A percentile compares a stretch with the other conserved stretches of the same genome.
Evolutionary conservation across 2,329 filamentous ascomycete species (phyloP).

Genomic region (Coniochaeta sp.): DNA sequence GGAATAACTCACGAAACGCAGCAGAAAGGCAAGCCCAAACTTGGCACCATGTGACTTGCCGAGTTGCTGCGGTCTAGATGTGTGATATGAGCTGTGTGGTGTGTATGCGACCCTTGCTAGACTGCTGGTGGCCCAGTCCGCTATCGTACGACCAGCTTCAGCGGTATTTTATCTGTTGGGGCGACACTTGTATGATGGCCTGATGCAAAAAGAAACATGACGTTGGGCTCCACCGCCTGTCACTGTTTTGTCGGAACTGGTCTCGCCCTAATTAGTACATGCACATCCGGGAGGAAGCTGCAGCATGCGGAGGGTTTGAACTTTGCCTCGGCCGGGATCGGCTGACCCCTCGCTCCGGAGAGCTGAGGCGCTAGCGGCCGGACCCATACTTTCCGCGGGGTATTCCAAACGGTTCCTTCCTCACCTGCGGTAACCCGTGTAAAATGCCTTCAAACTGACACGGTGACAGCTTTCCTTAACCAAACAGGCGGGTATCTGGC

Average conservation of each 20-base stretch:
- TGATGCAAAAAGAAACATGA: neutral
- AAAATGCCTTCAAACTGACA: neutral
- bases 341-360: no score
- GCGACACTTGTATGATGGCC: neutral
- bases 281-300: neutral
- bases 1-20: neutral
- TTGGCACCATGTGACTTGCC: neutral
- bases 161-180: neutral
- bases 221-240: neutral
- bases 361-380: no score
- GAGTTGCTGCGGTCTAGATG: neutral
- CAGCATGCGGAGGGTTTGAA: neutral
- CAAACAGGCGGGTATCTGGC: neutral
- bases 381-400: no score
- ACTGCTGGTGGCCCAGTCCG: no score
- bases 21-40: no score
- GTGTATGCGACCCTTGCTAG: no score
- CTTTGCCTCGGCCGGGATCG: neutral
- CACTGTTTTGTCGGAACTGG: neutral
- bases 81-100: no score
- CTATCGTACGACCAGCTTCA: neutral
- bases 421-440: neutral
- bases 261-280: neutral
- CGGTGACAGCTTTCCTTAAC: no score
- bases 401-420: no score